Conservation (phyloP, 1,284 basidiomycete species). For the Cutaneotrichosporon spelunceum region DNA sequence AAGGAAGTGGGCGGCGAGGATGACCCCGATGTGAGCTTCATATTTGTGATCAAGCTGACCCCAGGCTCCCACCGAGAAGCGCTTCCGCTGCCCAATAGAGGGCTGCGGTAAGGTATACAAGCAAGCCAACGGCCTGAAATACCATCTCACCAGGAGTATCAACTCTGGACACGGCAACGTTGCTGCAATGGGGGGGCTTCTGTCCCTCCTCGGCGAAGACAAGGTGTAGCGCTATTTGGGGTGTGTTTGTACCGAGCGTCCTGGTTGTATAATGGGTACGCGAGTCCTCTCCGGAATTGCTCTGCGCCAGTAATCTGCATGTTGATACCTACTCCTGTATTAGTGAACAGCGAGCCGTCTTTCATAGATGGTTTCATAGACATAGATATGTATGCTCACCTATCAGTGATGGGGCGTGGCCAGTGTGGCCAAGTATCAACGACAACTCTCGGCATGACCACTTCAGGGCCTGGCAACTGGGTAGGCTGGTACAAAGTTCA, state of each 20-base stretch:
- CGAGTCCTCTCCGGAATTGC: neutral
- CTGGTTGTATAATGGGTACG: constrained; percentile 12
- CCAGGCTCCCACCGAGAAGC: constrained; percentile 51
- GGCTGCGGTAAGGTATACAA: constrained; percentile 63
- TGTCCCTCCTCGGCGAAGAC: constrained; percentile 30
- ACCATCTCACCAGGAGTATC: constrained; percentile 50
- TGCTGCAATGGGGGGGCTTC: constrained; percentile 39
- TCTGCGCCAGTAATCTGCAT: constrained; percentile 1
- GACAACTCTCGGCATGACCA: no score
- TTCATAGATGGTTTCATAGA: neutral
- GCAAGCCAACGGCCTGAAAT: constrained; percentile 54
- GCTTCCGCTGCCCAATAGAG: constrained; percentile 59
- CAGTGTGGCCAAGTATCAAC: neutral
- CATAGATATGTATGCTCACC: constrained; percentile 6
- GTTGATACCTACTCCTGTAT: constrained; percentile 11
- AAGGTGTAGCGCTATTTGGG: constrained; percentile 10
- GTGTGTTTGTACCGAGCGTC: constrained; percentile 11
- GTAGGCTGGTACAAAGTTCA: neutral
- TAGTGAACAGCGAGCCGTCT: constrained; percentile 1
- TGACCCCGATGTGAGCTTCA: constrained; percentile 15
- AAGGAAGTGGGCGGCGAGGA: constrained; percentile 32
- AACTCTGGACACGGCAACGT: constrained; percentile 50
- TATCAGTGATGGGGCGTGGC: neutral
- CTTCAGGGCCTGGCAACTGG: no score
- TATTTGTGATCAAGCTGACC: neutral